A percentile compares a stretch with the other conserved stretches of the same genome.
These are phyloP conservation scores for Fusarium armeniacum DNA, from an alignment of 2,329 filamentous ascomycete genomes.

Conservation along the genomic window DNA sequence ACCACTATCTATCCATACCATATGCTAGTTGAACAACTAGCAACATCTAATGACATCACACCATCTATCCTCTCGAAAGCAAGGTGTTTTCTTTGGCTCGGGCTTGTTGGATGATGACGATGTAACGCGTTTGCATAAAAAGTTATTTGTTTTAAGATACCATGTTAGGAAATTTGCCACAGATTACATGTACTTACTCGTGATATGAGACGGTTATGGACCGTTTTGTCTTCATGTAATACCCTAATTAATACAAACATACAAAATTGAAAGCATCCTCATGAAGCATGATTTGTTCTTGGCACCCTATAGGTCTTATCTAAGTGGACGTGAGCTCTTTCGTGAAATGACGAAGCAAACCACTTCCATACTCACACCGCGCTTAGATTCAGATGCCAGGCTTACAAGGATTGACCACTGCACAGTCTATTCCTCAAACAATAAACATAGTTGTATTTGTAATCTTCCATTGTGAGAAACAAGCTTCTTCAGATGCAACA, in stretches of 20 bases:
- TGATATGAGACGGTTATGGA: slow-evolving; percentile 25
- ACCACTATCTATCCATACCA: not conserved
- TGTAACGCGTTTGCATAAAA: slow-evolving; percentile 28
- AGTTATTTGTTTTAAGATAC: slow-evolving; percentile 27
- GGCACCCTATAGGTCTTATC: not conserved
- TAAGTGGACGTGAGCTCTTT: not conserved
- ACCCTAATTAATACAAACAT: slow-evolving; percentile 28
- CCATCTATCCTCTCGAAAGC: slow-evolving; percentile 11
- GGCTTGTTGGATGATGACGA: slow-evolving; percentile 17
- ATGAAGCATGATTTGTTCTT: not conserved
- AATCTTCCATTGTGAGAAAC: not conserved
- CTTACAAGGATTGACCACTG: not conserved
- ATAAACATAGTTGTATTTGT: slow-evolving; percentile 19
- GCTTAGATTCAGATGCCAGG: not conserved
- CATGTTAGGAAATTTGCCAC: slow-evolving; percentile 14
- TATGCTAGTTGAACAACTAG: slow-evolving; percentile 8
- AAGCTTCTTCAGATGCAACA: not conserved
- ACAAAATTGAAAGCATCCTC: not conserved
- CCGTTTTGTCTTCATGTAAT: slow-evolving; percentile 30
- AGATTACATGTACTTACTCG: slow-evolving; percentile 9
- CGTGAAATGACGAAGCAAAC: not conserved
- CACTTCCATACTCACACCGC: not conserved
- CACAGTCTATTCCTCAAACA: not conserved
- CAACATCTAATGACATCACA: slow-evolving; percentile 3
- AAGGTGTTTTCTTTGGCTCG: slow-evolving; percentile 33